phyloP scores from a whole-genome alignment of 306 rosid genomes.

The Quercus mongolica region DNA sequence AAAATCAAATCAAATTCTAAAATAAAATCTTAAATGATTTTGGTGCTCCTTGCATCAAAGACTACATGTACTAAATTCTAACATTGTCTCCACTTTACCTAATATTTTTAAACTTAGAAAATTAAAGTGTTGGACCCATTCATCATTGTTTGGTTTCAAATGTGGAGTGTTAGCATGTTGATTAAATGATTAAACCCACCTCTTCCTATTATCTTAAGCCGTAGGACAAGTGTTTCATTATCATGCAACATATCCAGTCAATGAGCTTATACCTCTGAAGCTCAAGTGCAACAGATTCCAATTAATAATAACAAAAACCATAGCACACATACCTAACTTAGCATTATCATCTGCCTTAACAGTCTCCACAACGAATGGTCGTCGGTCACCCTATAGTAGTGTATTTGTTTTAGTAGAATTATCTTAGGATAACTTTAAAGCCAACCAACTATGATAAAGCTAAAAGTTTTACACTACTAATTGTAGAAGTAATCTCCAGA shows the following conservation, averaged over 20 bases:
- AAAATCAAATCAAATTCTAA: too few species aligned
- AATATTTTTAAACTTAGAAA: too few species aligned
- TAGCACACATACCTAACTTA: constrained; percentile 60
- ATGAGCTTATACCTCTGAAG: not conserved
- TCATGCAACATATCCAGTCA: not conserved
- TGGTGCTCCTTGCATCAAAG: too few species aligned
- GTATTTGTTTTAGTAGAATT: not conserved
- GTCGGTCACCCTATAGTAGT: constrained; percentile 69
- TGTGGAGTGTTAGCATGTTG: too few species aligned
- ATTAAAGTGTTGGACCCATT: too few species aligned
- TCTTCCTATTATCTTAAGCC: too few species aligned
- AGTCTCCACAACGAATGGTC: constrained; percentile 85
- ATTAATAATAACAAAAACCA: constrained; percentile 1
- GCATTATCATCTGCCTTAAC: constrained; percentile 95
- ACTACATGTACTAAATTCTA: too few species aligned
- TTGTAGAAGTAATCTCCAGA: constrained; percentile 69
- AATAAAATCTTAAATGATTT: too few species aligned
- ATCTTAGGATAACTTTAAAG: not conserved
- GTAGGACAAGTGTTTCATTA: too few species aligned
- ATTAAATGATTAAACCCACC: too few species aligned
- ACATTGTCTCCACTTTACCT: too few species aligned
- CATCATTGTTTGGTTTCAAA: too few species aligned
- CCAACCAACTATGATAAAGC: constrained; percentile 17
- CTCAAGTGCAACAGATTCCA: not conserved
- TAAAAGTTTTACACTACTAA: constrained; percentile 48